Base-by-base conservation (phyloP, 208 protist genomes). In the Leishmania aethiopica region DNA sequence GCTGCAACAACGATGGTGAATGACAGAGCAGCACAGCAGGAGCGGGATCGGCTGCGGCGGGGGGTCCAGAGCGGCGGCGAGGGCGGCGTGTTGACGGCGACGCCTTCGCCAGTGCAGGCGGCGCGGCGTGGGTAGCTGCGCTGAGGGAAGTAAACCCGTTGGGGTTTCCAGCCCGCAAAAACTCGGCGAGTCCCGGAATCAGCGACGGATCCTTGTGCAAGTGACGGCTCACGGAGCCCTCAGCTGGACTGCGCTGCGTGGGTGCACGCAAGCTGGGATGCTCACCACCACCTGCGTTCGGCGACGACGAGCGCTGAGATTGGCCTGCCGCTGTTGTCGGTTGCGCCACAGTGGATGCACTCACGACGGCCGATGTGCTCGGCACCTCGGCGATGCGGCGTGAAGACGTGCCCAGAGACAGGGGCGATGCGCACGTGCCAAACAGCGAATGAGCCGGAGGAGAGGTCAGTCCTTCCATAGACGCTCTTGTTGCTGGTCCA, bases 161-260 rank as follows among this genome's bases (percentile, higher is more conserved):
- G 11, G 57, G 51, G 69, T 84, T 82, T 71, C 73, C 84, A 22
- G 66, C 81, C 8, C 77, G 80, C 47, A 85, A 64, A 57, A 88
- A 85, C 7, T 85, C 78, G 8, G 73, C 74, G 3, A 88, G 77
- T 62, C 79, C 79, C 35, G 47, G 77, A 32, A 88, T 32, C 53
- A 79, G 28, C 11, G 75, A 37, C 3, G 62, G 77, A 47, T 82
- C 78, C 6, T 84, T 75, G 71, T 76, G 40, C 32, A 67, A 40
- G 19, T 13, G 37, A 60, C 32, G 49, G 4, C 22, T 76, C n/a
- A 25, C 28, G 40, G 72, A 37, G 6, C 5, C 28, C 11, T 62
- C 51, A 40, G 32, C 5, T 15, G 72, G 11, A 37, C 32, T 45
- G 15, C 32, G 45, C 49, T 40, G 72, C 3, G 32, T 40, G 5